phyloP scores from a whole-genome alignment of 2,329 filamentous ascomycete genomes.

The Pestalotiopsis sp. region DNA sequence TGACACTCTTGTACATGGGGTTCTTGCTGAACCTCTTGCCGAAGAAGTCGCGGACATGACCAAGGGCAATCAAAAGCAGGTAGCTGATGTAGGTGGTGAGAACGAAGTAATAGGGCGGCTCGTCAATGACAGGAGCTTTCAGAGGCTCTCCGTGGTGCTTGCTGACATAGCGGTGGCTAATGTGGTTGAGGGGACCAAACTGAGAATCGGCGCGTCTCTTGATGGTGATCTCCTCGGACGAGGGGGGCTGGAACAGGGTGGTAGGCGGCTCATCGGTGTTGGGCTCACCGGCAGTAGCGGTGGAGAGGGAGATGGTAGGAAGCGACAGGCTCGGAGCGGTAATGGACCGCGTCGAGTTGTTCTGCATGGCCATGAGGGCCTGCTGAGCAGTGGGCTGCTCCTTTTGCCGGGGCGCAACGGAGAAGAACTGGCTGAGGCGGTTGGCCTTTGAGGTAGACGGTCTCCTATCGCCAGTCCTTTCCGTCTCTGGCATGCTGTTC shows the following conservation, averaged over 20 bases:
- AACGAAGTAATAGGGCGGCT: conserved; percentile 95
- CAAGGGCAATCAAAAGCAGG: conserved; percentile 91
- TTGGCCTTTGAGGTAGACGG: conserved; percentile 70
- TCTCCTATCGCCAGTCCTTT: conserved; percentile 58
- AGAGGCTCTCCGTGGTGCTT: conserved; percentile 82
- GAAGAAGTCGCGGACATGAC: conserved; percentile 96
- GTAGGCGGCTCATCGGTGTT: conserved; percentile 74
- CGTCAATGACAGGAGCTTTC: conserved; percentile 84
- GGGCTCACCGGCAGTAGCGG: conserved; percentile 74
- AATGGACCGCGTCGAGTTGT: conserved; percentile 62
- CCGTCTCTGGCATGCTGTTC: conserved; percentile 48
- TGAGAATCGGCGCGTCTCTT: conserved; percentile 83
- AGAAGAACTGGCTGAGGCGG: conserved; percentile 82
- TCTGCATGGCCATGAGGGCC: conserved; percentile 67
- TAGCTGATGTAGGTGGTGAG: conserved; percentile 99
- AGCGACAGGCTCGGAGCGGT: conserved; percentile 75
- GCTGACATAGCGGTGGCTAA: conserved; percentile 86
- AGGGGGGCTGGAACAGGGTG: conserved; percentile 85
- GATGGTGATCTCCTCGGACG: conserved; percentile 77
- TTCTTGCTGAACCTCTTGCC: conserved; percentile 91
- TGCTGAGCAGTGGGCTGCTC: conserved; percentile 67
- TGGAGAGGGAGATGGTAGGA: conserved; percentile 90
- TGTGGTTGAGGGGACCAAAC: conserved; percentile 82
- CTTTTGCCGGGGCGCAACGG: conserved; percentile 76
- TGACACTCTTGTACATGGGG: conserved; percentile 80